Evolutionary conservation across 2,329 filamentous ascomycete genomes (phyloP).

Genomic region (Beauveria scarabaeidicola): DNA sequence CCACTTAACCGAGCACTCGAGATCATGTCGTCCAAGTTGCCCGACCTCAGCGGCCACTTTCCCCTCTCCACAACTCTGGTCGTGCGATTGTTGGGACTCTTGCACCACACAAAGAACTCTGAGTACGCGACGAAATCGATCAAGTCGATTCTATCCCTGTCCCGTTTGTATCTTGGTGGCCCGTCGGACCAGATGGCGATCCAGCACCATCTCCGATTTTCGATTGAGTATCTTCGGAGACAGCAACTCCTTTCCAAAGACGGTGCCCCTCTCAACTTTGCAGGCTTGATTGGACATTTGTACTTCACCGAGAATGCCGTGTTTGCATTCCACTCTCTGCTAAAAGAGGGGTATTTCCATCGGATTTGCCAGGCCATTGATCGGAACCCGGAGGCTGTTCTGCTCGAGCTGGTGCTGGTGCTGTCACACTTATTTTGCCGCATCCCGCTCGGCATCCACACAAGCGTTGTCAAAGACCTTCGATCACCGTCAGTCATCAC

Average conservation of each 20-base stretch:
- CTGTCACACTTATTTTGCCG: constrained; percentile 65
- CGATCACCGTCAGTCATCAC: constrained; percentile 55
- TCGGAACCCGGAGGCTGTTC: constrained; percentile 36
- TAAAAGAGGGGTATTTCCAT: constrained; percentile 62
- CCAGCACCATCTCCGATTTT: constrained; percentile 70
- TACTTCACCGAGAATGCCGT: constrained; percentile 70
- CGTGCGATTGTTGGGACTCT: constrained; percentile 56
- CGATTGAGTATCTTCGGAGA: constrained; percentile 67
- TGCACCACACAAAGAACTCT: constrained; percentile 57
- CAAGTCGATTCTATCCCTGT: constrained; percentile 60
- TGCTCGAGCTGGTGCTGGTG: constrained; percentile 57
- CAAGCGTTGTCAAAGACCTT: constrained; percentile 39
- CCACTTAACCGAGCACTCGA: constrained; percentile 52
- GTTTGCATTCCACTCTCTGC: constrained; percentile 68
- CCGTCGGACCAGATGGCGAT: constrained; percentile 59
- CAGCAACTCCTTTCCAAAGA: constrained; percentile 54
- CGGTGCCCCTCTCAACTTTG: constrained; percentile 63
- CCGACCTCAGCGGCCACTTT: constrained; percentile 69
- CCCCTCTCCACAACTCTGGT: constrained; percentile 67
- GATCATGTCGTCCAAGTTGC: constrained; percentile 64
- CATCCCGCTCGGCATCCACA: constrained; percentile 36
- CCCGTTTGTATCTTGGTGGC: constrained; percentile 62
- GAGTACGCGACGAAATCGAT: constrained; percentile 54
- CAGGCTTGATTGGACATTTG: constrained; percentile 60
- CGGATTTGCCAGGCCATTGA: constrained; percentile 50